Evolutionary conservation across 2,329 filamentous ascomycete species (phyloP), one percentile per base, ranked within the genome.

Genomic region (Sporothrix globosa): DNA sequence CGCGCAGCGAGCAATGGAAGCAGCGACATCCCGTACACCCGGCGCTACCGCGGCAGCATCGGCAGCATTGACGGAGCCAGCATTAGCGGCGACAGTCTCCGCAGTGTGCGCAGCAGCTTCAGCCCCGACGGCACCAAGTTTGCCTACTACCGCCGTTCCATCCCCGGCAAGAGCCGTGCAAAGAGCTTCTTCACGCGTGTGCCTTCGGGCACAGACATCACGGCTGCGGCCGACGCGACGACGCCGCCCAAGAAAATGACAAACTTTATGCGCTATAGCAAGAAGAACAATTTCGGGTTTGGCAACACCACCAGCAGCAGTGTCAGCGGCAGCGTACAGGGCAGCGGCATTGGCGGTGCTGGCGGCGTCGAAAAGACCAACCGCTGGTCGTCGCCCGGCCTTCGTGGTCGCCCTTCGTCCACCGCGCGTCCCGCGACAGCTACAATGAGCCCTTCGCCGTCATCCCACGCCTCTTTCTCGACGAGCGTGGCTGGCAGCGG

Each of bases 161-260:
- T 4, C 82, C 87, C 72, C 82, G 85, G n/a, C 82, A 83, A 63
- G 44, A 60, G 69, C 24, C 70, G 71, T 5, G 50, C 53, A 14
- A 69, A 69, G 53, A 73, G 70, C 67, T 69, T 74, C 67, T 73
- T 70, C 30, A 72, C 73, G 46, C 72, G 73, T 4, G 68, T 73
- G 21, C 58, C 73, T 9, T 61, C 70, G 2, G 46, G 13, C 17
- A 21, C 61, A 14, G 50, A 44, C 41, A 17, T 65, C 19, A 3
- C 67, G 39, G 27, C 27, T 6, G 3, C 54, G 14, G 34, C 50
- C 11, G 34, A 58, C 10, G 30, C 65, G 5, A 34, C 21, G 17
- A 41, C 68, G 11, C 52, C 66, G 46, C 50, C 56, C 24, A 69
- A 61, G 48, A 71, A 67, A 50, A 27, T 68, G 19, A 74, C 73